phyloP scores from a whole-genome alignment of 1,284 basidiomycete genomes.

The Ustilago curta region DNA sequence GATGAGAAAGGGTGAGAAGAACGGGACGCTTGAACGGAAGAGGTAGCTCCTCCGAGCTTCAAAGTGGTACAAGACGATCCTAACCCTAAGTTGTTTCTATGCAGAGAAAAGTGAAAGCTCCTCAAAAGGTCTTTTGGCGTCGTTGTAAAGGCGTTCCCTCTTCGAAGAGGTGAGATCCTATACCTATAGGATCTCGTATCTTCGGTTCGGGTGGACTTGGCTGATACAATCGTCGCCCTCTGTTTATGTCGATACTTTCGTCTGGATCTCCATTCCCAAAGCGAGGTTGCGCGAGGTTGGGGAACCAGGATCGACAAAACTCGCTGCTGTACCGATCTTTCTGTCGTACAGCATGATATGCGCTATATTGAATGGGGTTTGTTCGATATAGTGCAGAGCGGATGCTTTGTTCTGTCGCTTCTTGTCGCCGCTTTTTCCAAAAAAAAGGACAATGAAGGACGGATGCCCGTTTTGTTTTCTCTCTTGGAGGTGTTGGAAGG shows the following conservation, averaged over 20 bases:
- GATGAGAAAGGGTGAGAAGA: background rate
- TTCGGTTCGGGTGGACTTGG: too few species aligned
- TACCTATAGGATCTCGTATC: background rate
- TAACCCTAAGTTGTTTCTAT: conserved; percentile 55
- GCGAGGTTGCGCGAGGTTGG: background rate
- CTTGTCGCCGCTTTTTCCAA: conserved; percentile 2
- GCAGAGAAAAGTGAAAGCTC: conserved; percentile 2
- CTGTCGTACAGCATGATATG: background rate
- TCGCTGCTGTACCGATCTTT: background rate
- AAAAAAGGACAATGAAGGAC: conserved; percentile 10
- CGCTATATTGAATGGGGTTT: background rate
- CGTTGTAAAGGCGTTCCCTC: background rate
- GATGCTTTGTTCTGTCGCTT: conserved; percentile 6
- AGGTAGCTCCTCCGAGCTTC: conserved; percentile 23
- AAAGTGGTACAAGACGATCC: conserved; percentile 56
- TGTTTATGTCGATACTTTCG: background rate
- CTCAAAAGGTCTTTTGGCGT: background rate
- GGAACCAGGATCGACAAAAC: background rate
- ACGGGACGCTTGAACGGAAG: background rate
- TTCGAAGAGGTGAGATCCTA: background rate
- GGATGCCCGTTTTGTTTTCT: conserved; percentile 10
- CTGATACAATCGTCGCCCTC: conserved; percentile 3
- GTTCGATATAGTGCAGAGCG: background rate
- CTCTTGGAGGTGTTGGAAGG: background rate
- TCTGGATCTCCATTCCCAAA: background rate